Base-by-base conservation (phyloP, 345 rosid genomes). In the Stellera chamaejasme region DNA sequence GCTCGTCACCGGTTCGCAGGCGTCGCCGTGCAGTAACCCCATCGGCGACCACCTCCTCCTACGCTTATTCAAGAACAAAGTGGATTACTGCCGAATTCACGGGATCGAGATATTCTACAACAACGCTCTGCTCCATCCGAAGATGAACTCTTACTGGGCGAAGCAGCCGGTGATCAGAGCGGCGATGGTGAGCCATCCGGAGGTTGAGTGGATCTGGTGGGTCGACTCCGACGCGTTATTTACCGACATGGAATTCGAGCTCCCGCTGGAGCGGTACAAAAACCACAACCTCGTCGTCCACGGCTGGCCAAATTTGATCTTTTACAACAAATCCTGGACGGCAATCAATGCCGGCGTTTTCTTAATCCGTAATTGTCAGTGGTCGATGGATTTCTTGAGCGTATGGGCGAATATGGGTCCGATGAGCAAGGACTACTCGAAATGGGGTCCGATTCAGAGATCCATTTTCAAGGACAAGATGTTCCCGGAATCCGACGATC, bases 151-250 rank as follows among this genome's bases (percentile, higher is more conserved):
- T 41, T 89, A 8, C 56, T 89, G 95, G 96, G 96, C 91, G 42
- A 85, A 89, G 61, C 72, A 76, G 6, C 94, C 96, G 43, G 75
- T 66, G 45, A 74, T 85, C 19, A 70, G 69, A 43, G 87, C 94
- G 42, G 81, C 89, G 55, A 89, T 89, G 96, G 44, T 89, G 56
- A 89, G 91, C 41, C 97, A 89, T 68, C 94, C 97, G 43, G 96
- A 88, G 62, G 87, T 87, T 12, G 95, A 88, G 68, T 88, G 91
- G 96, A 83, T 88, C 82, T 88, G 96, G 96, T 88, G 96, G 96
- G 88, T 85, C n/a, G 94, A 89, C 68, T 83, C 94, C 50, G 97
- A 89, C 58, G 94, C 96, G n/a, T 28, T 78, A 45, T 67, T 88
- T 77, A 79, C 95, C 57, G 96, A 88, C 73, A 85, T 89, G 95